A percentile compares a stretch with the other conserved stretches of the same genome.
Evolutionary conservation across 208 protist species (phyloP).

Genomic region (Leishmania aethiopica): DNA sequence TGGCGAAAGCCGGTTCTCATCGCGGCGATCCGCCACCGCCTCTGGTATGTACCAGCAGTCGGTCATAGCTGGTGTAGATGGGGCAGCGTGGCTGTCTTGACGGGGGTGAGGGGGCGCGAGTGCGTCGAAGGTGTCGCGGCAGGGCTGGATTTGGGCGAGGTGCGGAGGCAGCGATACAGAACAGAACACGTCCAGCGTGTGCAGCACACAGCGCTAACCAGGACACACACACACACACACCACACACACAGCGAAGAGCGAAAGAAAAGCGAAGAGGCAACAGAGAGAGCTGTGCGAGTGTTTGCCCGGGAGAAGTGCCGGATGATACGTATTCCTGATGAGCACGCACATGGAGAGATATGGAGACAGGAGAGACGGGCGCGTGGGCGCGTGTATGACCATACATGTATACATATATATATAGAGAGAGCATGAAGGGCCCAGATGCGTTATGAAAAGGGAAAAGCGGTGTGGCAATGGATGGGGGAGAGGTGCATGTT

Average conservation of each 20-base stretch:
- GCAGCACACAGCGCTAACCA: background rate
- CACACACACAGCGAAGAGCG: background rate
- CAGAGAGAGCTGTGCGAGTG: background rate
- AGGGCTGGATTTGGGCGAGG: background rate
- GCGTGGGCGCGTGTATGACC: background rate
- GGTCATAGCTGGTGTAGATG: conserved; percentile 33
- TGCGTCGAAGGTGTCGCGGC: background rate
- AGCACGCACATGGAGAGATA: background rate
- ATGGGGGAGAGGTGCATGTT: conserved; percentile 1
- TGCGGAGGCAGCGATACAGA: background rate
- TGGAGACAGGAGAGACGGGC: background rate
- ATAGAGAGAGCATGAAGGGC: background rate
- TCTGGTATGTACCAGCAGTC: conserved; percentile 66
- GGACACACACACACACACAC: background rate
- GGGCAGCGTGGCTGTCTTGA: background rate
- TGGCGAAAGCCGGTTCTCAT: conserved; percentile 48
- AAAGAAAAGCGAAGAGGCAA: background rate
- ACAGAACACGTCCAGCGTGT: too few relatives aligned
- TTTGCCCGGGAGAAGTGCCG: background rate
- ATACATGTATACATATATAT: background rate
- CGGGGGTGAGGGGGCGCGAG: background rate
- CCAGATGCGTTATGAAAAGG: background rate
- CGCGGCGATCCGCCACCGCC: conserved; percentile 45
- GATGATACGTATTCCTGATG: background rate
- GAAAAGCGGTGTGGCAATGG: background rate